Base-by-base conservation (phyloP, 1,284 basidiomycete genomes). In the Tilletia caries region DNA sequence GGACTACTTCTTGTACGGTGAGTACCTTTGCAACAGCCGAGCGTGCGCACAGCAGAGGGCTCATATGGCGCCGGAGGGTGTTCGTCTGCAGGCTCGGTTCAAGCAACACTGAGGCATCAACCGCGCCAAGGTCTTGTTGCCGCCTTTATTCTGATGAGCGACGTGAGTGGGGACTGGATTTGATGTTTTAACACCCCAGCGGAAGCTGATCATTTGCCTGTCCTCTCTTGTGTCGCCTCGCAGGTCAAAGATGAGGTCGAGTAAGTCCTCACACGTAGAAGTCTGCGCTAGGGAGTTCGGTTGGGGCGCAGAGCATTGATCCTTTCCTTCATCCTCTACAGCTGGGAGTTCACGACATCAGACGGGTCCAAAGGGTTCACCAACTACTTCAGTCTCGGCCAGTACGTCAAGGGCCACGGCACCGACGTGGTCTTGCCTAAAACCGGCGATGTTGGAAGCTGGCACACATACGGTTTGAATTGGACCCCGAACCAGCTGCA, bases 1-100 rank as follows among this genome's bases (percentile, higher is more conserved):
- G 4, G 71, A 71, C 33, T 82, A 81, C 68, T 67, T 81, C 44
- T 70, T 81, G 64, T 82, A 80, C 34, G 81, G 81, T 62, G 58
- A 62, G 58, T 27, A 15, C 37, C n/a, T n/a, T n/a, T 18, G 46
- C 12, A 58, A 27, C 52, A 15, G 32, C 33, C 32, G 32, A 62
- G 58, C 10, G 23, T 15, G 37, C 37, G 2, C 58, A 12, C 20
- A 20, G 20, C 58, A 1, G 33, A 8, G n/a, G n/a, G n/a, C n/a
- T n/a, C n/a, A n/a, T n/a, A n/a, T n/a, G n/a, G n/a, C n/a, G n/a
- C n/a, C n/a, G n/a, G n/a, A n/a, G n/a, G n/a, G n/a, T n/a, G n/a
- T n/a, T n/a, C n/a, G n/a, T n/a, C n/a, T 20, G 15, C 29, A 62
- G 58, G 58, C 48, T 70, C 71, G 10, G 72, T 79, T 1, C 67